Percentiles rank a stretch among this genome's conserved stretches.
Evolutionary conservation across 2,329 filamentous ascomycete genomes (phyloP).

Genomic region (Talaromyces sp.): DNA sequence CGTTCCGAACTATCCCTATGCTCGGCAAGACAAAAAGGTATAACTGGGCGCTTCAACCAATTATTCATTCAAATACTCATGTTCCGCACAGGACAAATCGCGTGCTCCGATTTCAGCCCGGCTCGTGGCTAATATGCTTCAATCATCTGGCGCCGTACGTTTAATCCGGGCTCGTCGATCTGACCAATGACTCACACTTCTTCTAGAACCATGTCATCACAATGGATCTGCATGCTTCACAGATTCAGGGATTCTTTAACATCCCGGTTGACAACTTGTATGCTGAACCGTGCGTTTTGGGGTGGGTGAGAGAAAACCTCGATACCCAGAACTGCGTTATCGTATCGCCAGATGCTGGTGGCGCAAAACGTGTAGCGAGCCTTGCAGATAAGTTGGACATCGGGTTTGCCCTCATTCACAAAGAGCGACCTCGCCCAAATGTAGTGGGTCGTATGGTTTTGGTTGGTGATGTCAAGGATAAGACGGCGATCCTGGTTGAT

Average conservation of each 20-base stretch:
- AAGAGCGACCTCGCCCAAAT: constrained; percentile 86
- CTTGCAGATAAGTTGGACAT: constrained; percentile 74
- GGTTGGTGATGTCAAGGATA: constrained; percentile 87
- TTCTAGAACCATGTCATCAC: constrained; percentile 78
- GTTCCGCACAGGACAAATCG: constrained; percentile 60
- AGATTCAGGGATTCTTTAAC: constrained; percentile 96
- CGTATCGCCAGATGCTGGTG: constrained; percentile 89
- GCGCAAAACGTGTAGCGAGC: constrained; percentile 68
- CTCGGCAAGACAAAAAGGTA: constrained; percentile 87
- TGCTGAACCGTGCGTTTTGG: constrained; percentile 83
- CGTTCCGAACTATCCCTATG: constrained; percentile 93
- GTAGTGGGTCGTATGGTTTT: constrained; percentile 91
- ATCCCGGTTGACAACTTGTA: constrained; percentile 77
- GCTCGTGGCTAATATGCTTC: constrained; percentile 94
- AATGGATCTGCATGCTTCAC: constrained; percentile 93
- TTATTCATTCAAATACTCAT: neutral
- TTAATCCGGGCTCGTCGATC: neutral
- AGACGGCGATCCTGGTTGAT: constrained; percentile 91
- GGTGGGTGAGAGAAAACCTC: constrained; percentile 86
- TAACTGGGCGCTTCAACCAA: neutral
- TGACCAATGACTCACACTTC: neutral
- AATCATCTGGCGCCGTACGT: constrained; percentile 63
- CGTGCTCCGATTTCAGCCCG: constrained; percentile 92
- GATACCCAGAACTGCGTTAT: constrained; percentile 80
- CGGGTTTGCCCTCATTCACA: constrained; percentile 91